Evolutionary conservation across 139 green algal species (phyloP).

Genomic region (Tetradesmus lagerheimii): DNA sequence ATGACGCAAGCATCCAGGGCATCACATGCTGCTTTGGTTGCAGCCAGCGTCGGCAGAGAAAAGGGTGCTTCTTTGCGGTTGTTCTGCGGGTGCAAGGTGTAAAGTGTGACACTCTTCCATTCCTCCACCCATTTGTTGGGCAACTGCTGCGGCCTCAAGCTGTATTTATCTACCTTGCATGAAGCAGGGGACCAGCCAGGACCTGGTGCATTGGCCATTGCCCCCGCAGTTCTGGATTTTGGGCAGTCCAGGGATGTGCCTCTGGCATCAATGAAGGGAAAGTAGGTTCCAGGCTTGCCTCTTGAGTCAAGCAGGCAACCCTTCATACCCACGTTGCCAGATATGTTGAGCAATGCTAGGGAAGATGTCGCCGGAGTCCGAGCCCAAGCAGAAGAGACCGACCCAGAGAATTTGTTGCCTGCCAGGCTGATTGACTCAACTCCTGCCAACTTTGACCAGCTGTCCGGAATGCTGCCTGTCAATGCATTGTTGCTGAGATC

Average conservation of each 20-base stretch:
- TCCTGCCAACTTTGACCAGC: neutral
- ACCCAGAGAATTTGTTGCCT: neutral
- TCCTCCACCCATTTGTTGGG: neutral
- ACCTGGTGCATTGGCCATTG: neutral
- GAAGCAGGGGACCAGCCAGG: neutral
- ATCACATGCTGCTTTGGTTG: neutral
- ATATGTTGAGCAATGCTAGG: neutral
- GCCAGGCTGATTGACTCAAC: neutral
- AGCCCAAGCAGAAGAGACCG: neutral
- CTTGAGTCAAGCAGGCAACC: neutral
- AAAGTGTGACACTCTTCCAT: neutral
- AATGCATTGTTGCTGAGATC: neutral
- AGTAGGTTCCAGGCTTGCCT: neutral
- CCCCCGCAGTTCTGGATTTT: neutral
- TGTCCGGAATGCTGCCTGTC: neutral
- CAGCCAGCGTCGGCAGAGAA: neutral
- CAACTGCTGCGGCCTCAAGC: neutral
- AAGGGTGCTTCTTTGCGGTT: neutral
- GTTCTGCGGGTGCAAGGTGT: neutral
- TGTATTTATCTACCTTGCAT: neutral
- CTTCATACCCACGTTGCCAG: neutral
- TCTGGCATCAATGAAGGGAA: neutral
- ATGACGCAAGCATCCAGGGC: neutral
- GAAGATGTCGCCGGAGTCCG: neutral
- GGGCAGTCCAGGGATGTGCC: neutral